Evolutionary conservation across 345 rosid genomes (phyloP), one percentile per base, ranked within the genome.

Genomic region (Eucalyptus coolabah): DNA sequence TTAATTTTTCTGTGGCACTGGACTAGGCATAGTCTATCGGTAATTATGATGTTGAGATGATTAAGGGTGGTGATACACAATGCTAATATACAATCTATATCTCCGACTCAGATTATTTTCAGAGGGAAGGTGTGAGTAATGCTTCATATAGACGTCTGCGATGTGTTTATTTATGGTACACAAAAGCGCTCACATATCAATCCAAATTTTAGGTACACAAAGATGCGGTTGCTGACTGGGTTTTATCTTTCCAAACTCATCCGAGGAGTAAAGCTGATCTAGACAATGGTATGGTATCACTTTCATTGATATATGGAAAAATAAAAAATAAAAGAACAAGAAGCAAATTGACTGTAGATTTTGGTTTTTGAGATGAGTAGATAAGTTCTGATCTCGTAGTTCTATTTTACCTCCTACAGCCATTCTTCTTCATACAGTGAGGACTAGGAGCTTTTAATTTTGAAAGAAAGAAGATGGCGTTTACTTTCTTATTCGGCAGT

Each of bases 201-300:
- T 77, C 85, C 85, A 21, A 40, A 40, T 50, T 65, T 88, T 72
- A 50, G 90, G 63, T 90, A 56, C 98, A 95, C 77, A 96, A 93
- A 91, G 93, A 93, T 87, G 94, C 89, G 2, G 96, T 96, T 92
- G 91, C 92, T 23, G 90, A 87, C 56, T 98, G 99, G 99, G 95
- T 97, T 90, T 93, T 98, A 87, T 98, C 99, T 17, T 95, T 98
- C 69, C 98, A 94, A 89, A 95, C 96, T 89, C 90, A 91, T 80
- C 97, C 97, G 42, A 88, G 92, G 77, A 91, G 91, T 91, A 69
- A 88, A 91, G 91, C 87, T 89, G 92, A 94, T 81, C 86, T 95
- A 87, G 86, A 60, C 42, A 90, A 92, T 90, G 99, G 99, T 97
- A 93, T 54, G 89, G 9, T 72, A 42, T 87, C 88, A 13, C 86